Percentiles rank a stretch among this genome's conserved stretches.
phyloP scores from a whole-genome alignment of 495 filamentous ascomycete genomes.

The Penicillium psychrofluorescens region DNA sequence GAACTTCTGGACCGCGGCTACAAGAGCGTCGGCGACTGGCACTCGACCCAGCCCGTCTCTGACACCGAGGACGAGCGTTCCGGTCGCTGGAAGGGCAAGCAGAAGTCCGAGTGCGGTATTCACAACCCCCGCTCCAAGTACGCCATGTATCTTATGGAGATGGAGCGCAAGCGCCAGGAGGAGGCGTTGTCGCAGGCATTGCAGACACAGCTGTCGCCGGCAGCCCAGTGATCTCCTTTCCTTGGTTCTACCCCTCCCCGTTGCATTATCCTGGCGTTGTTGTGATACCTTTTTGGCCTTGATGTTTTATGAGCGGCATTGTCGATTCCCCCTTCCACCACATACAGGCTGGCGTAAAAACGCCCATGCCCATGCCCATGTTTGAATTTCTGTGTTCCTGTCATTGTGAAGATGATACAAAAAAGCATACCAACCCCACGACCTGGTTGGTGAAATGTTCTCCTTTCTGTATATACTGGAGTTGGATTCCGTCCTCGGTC shows the following conservation, averaged over 20 bases:
- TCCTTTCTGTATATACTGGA: no score
- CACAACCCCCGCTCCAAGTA: conserved; percentile 95
- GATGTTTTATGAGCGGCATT: no score
- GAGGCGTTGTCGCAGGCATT: conserved; percentile 44
- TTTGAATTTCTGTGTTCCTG: no score
- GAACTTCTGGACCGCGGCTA: conserved; percentile 83
- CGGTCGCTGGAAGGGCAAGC: conserved; percentile 89
- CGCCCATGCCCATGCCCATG: no score
- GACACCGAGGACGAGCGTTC: conserved; percentile 95
- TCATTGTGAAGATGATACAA: no score
- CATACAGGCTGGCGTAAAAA: no score
- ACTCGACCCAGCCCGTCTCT: conserved; percentile 84
- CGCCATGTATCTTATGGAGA: conserved; percentile 69
- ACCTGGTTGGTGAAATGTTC: no score
- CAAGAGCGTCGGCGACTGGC: conserved; percentile 97
- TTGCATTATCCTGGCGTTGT: conserved; percentile 6
- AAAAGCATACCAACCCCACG: no score
- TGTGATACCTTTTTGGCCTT: no score
- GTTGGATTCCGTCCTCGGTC: no score
- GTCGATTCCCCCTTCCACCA: no score
- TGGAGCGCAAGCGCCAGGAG: conserved; percentile 66
- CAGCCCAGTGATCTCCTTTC: conserved; percentile 18
- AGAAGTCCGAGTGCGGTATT: conserved; percentile 96
- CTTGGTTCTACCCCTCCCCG: conserved; percentile 1
- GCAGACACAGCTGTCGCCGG: conserved; percentile 25